Percentiles rank a stretch among this genome's conserved stretches.
Evolutionary conservation across 2,329 filamentous ascomycete genomes (phyloP).

Genomic region (Xylogone sp.): DNA sequence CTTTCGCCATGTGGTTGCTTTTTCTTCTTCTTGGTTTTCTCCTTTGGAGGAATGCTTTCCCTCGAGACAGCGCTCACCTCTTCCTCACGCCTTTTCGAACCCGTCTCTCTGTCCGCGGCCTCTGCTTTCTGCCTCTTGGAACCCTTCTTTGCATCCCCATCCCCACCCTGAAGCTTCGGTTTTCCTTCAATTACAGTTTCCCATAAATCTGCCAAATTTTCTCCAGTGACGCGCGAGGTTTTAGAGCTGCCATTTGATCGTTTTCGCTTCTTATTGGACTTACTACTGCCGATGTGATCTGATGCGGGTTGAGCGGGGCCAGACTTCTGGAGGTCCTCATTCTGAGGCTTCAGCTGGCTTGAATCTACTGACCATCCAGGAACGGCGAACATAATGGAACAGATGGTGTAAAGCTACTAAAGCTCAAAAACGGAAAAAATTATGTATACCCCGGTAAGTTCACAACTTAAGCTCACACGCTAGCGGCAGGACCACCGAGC

Average conservation of each 20-base stretch:
- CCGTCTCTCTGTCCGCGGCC: conserved; percentile 11
- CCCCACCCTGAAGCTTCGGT: conserved; percentile 30
- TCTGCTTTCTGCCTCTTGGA: conserved; percentile 24
- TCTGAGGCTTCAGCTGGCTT: conserved; percentile 67
- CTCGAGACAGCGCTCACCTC: conserved; percentile 15
- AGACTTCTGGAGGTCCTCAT: conserved; percentile 13
- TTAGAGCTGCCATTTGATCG: conserved; percentile 46
- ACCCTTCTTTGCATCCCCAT: conserved; percentile 22
- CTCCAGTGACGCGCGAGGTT: conserved; percentile 54
- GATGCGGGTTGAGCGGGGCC: conserved; percentile 10
- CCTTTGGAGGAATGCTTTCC: conserved; percentile 1
- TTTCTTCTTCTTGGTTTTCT: conserved; percentile 23
- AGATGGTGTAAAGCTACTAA: not conserved
- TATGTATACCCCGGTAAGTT: not conserved
- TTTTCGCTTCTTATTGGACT: conserved; percentile 47
- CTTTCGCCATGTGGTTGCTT: conserved; percentile 13
- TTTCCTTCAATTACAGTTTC: conserved; percentile 74
- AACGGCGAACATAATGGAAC: conserved; percentile 77
- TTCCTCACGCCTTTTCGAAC: conserved; percentile 26
- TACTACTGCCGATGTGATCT: conserved; percentile 5
- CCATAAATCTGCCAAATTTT: conserved; percentile 76
- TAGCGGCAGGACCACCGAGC: too few relatives aligned
- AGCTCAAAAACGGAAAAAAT: not conserved
- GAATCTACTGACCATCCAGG: conserved; percentile 85
- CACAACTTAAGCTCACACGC: too few relatives aligned